Evolutionary conservation across 352 stramenopile species (phyloP).

Genomic region (Phytophthora quininea): DNA sequence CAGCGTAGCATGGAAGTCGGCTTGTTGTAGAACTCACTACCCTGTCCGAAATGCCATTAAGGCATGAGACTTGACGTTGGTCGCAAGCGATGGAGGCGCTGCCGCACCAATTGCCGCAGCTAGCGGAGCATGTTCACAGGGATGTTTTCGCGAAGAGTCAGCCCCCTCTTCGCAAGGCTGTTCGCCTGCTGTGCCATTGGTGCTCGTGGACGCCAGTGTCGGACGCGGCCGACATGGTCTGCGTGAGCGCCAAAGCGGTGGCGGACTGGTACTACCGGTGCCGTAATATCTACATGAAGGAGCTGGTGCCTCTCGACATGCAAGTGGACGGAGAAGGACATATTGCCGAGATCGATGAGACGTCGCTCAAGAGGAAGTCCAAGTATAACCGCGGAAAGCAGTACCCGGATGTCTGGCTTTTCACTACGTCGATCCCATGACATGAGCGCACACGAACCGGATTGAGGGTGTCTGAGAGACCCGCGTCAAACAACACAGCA

Average conservation of each 20-base stretch:
- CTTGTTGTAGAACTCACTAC: neutral
- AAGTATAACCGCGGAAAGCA: slow-evolving; percentile 1
- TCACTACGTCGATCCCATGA: slow-evolving; percentile 15
- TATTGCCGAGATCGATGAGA: slow-evolving; percentile 7
- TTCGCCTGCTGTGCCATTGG: slow-evolving; percentile 3
- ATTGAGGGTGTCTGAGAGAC: slow-evolving; percentile 22
- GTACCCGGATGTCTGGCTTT: slow-evolving; percentile 2
- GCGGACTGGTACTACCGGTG: slow-evolving; percentile 8
- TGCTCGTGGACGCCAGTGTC: slow-evolving; percentile 1
- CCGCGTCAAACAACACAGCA: slow-evolving; percentile 18
- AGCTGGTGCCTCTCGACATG: slow-evolving; percentile 2
- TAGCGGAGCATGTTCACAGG: neutral
- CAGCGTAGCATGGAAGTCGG: neutral
- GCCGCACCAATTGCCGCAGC: neutral
- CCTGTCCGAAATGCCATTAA: neutral
- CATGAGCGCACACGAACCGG: slow-evolving; percentile 17
- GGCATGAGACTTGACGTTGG: neutral
- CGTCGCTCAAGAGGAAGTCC: slow-evolving; percentile 2
- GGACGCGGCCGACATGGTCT: neutral
- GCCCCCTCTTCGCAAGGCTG: neutral
- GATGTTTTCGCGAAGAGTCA: neutral
- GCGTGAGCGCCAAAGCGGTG: neutral
- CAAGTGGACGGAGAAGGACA: neutral
- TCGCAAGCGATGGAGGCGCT: neutral
- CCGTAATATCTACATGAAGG: neutral